These are phyloP conservation scores for Lichenothelia convexa DNA, from an alignment of 495 filamentous ascomycete genomes.

Conservation along the genomic window DNA sequence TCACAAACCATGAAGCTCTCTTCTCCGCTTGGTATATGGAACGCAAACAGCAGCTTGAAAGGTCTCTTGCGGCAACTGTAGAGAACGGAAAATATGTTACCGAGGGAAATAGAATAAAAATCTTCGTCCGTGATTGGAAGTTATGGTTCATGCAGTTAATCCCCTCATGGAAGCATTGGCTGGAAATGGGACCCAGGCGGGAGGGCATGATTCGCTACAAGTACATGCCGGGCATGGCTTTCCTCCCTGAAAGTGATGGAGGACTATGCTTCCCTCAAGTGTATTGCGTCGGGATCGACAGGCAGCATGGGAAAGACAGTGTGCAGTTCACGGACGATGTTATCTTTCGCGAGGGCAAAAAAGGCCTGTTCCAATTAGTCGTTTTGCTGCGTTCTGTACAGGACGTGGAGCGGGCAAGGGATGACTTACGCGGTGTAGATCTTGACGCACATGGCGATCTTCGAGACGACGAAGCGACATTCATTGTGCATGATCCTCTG, in stretches of 20 bases:
- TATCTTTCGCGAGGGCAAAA: background rate
- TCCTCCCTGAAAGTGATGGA: background rate
- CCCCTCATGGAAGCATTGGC: conserved; percentile 5
- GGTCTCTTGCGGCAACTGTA: conserved; percentile 19
- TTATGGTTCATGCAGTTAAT: conserved; percentile 20
- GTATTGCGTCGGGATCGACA: background rate
- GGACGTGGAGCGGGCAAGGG: background rate
- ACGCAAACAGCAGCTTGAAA: conserved; percentile 24
- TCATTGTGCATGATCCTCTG: background rate
- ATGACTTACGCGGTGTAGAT: background rate
- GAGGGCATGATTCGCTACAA: background rate
- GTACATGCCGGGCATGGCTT: background rate
- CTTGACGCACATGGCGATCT: too few species aligned
- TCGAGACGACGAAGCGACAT: background rate
- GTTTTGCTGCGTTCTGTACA: background rate
- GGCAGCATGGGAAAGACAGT: background rate
- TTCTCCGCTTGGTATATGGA: conserved; percentile 22
- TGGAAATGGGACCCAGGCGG: background rate
- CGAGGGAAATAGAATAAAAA: conserved; percentile 13
- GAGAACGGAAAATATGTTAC: conserved; percentile 21
- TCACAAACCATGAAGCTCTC: conserved; percentile 10
- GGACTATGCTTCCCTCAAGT: background rate
- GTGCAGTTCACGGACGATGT: background rate
- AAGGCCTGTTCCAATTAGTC: background rate
- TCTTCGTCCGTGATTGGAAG: conserved; percentile 20